phyloP scores from a whole-genome alignment of 192 early-diverging fungal genomes.

The Podila horticola region DNA sequence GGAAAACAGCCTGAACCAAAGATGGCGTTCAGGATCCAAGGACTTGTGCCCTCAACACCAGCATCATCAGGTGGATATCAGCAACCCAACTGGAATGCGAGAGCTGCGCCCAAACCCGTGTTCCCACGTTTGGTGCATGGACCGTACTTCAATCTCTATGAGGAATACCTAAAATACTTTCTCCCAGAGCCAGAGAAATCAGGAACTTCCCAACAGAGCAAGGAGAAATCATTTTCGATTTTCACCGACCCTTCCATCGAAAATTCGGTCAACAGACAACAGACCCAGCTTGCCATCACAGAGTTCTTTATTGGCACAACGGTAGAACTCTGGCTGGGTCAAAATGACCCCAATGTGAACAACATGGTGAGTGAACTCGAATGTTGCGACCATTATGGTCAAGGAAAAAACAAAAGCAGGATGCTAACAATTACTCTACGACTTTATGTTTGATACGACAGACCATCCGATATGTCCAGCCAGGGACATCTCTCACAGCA shows the following conservation, averaged over 20 bases:
- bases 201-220: background rate
- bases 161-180: conserved; percentile 43
- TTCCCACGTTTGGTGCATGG: conserved; percentile 34
- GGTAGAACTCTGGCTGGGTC: conserved; percentile 44
- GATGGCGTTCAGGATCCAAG: conserved; percentile 34
- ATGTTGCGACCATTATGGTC: background rate
- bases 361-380: conserved; percentile 25
- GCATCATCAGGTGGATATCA: background rate
- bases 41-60: background rate
- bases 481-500: conserved; percentile 33
- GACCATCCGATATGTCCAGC: conserved; percentile 43
- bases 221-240: conserved; percentile 5
- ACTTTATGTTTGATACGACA: background rate
- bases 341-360: conserved; percentile 33
- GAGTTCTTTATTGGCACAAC: conserved; percentile 48
- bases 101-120: conserved; percentile 22
- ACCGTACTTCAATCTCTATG: conserved; percentile 42
- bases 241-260: conserved; percentile 38
- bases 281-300: conserved; percentile 34
- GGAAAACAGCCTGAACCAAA: conserved; percentile 35
- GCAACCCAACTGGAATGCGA: conserved; percentile 18
- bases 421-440: too few species aligned
- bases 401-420: too few species aligned
- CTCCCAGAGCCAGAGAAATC: conserved; percentile 30
- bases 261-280: conserved; percentile 28